Conservation (phyloP, 1,284 basidiomycete genomes). For the Cystobasidium sp. region DNA sequence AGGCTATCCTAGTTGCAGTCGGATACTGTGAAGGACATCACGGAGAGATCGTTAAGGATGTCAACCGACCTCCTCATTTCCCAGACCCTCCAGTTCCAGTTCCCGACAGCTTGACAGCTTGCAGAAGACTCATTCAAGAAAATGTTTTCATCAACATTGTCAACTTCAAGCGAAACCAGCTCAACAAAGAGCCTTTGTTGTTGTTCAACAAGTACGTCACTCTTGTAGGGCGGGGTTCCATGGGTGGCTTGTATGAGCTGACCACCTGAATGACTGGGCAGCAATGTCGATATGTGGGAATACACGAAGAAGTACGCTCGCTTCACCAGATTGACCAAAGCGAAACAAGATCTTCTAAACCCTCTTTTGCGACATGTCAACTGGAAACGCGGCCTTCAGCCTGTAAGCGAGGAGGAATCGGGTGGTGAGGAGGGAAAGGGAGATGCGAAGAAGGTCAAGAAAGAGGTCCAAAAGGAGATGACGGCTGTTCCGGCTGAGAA, state of each 20-base stretch:
- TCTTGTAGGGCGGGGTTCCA: not conserved
- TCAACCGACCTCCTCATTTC: slow-evolving; percentile 11
- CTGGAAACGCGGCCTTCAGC: not conserved
- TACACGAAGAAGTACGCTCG: slow-evolving; percentile 25
- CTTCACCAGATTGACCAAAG: slow-evolving; percentile 6
- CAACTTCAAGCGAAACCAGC: slow-evolving; percentile 13
- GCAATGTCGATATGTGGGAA: slow-evolving; percentile 1
- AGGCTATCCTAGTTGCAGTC: slow-evolving; percentile 15
- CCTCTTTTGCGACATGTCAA: slow-evolving; percentile 14
- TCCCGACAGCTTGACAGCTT: not conserved
- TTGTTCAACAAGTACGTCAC: slow-evolving; percentile 9
- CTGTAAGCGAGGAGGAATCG: too few relatives aligned
- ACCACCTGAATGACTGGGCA: not conserved
- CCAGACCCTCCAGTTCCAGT: slow-evolving; percentile 10
- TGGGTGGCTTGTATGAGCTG: not conserved
- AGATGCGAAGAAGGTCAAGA: too few relatives aligned
- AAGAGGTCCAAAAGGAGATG: too few relatives aligned
- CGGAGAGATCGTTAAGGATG: not conserved
- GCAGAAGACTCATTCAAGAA: slow-evolving; percentile 9
- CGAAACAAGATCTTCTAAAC: slow-evolving; percentile 8
- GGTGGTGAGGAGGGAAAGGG: too few relatives aligned
- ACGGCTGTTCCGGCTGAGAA: too few relatives aligned
- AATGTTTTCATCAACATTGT: slow-evolving; percentile 18
- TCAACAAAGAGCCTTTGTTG: slow-evolving; percentile 11
- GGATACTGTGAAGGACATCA: not conserved